Conservation (phyloP, 768 basidiomycete species). For the Cystobasidium onofrii region DNA sequence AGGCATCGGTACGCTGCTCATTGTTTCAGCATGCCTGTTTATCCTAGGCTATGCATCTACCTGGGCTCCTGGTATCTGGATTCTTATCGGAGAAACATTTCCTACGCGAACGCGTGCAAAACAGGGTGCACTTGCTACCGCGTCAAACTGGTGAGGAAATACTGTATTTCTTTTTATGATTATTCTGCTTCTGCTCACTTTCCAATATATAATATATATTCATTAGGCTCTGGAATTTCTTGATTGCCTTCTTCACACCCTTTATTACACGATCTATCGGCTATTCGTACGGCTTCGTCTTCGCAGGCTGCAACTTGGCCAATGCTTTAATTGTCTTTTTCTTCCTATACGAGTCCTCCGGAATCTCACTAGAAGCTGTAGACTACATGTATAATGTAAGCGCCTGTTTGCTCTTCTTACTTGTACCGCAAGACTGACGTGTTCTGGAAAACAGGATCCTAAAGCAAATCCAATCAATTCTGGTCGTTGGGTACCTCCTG, state of each 20-base stretch:
- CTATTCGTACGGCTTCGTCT: constrained; percentile 28
- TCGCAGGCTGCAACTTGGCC: constrained; percentile 49
- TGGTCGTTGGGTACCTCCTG: constrained; percentile 18
- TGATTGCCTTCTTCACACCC: constrained; percentile 55
- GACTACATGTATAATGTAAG: constrained; percentile 28
- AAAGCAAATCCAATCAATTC: background rate
- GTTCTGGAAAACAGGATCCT: background rate
- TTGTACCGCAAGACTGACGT: background rate
- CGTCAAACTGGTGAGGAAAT: constrained; percentile 52
- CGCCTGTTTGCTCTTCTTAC: too few relatives aligned
- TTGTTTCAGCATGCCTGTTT: constrained; percentile 62
- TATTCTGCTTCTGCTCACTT: background rate
- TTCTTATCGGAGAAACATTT: constrained; percentile 65
- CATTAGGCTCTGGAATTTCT: constrained; percentile 48
- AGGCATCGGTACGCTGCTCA: constrained; percentile 57
- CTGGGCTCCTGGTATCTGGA: constrained; percentile 62
- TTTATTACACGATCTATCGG: constrained; percentile 25
- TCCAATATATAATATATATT: background rate
- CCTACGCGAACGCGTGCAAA: constrained; percentile 50
- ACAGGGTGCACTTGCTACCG: constrained; percentile 61
- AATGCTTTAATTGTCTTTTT: constrained; percentile 59
- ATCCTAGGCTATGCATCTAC: constrained; percentile 65
- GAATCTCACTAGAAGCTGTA: constrained; percentile 55
- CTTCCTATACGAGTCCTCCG: constrained; percentile 67
- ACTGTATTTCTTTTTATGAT: background rate